Conservation (phyloP, 2,329 filamentous ascomycete genomes). For the Chaetomiaceae sp. region DNA sequence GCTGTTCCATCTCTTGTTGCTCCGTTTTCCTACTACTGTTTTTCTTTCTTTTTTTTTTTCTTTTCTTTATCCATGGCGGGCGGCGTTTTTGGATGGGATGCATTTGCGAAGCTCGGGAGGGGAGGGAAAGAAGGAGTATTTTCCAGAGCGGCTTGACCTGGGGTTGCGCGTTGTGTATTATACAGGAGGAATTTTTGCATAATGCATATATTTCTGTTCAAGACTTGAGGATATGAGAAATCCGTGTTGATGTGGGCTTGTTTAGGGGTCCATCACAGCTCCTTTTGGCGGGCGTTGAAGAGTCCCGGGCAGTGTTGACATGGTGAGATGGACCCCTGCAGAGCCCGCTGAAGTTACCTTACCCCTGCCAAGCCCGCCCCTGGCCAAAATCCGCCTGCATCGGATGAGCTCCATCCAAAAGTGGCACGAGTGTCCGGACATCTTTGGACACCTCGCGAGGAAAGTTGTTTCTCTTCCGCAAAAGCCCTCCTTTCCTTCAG, state of each 20-base stretch:
- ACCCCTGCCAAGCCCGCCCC: slow-evolving; percentile 1
- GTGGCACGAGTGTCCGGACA: neutral
- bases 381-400: neutral
- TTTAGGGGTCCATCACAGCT: too few species aligned
- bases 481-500: neutral
- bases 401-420: neutral
- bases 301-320: too few species aligned
- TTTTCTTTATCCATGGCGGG: neutral
- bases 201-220: slow-evolving; percentile 3
- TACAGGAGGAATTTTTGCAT: slow-evolving; percentile 4
- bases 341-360: too few species aligned
- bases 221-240: neutral
- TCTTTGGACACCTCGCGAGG: too few species aligned
- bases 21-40: slow-evolving; percentile 21
- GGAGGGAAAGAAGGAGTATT: neutral
- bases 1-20: neutral
- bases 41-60: slow-evolving; percentile 12
- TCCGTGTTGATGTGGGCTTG: neutral
- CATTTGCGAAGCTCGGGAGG: slow-evolving; percentile 6
- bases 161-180: slow-evolving; percentile 3
- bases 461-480: neutral
- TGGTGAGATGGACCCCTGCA: neutral
- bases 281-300: too few species aligned
- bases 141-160: slow-evolving; percentile 6
- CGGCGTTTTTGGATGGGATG: slow-evolving; percentile 11